Conservation (phyloP, 192 early-diverging fungal species). For the Chytriomyces sp. region DNA sequence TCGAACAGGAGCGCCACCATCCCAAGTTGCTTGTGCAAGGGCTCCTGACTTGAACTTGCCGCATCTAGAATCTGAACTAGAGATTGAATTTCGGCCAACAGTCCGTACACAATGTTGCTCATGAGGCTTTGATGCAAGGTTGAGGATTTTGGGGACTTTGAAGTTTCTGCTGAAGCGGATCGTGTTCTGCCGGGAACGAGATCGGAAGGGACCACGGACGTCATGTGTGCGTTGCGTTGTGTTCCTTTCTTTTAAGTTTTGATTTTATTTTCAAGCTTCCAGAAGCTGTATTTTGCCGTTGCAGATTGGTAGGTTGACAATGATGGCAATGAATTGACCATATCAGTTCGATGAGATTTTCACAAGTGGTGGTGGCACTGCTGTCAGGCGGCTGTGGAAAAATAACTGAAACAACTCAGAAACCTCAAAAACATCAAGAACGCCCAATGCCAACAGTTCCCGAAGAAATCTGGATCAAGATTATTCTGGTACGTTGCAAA, state of each 20-base stretch:
- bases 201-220: too few species aligned
- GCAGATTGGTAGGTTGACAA: not conserved
- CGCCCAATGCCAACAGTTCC: slow-evolving; percentile 3
- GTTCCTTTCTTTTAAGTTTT: slow-evolving; percentile 5
- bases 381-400: too few species aligned
- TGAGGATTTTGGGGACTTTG: too few species aligned
- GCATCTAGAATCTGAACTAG: not conserved
- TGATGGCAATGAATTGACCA: not conserved
- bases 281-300: too few species aligned
- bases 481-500: slow-evolving; percentile 3
- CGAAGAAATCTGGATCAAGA: slow-evolving; percentile 18
- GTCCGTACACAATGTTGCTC: not conserved
- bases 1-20: not conserved
- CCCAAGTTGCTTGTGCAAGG: slow-evolving; percentile 3
- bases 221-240: not conserved
- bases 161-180: too few species aligned
- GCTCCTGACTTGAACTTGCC: not conserved
- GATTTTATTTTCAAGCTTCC: not conserved
- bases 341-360: too few species aligned
- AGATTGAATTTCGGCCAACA: not conserved
- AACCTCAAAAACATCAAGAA: not conserved
- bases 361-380: too few species aligned
- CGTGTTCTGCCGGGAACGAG: too few species aligned
- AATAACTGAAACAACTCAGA: too few species aligned
- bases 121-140: not conserved